Conservation (phyloP, 2,329 filamentous ascomycete genomes). For the Cladosporium sp. region DNA sequence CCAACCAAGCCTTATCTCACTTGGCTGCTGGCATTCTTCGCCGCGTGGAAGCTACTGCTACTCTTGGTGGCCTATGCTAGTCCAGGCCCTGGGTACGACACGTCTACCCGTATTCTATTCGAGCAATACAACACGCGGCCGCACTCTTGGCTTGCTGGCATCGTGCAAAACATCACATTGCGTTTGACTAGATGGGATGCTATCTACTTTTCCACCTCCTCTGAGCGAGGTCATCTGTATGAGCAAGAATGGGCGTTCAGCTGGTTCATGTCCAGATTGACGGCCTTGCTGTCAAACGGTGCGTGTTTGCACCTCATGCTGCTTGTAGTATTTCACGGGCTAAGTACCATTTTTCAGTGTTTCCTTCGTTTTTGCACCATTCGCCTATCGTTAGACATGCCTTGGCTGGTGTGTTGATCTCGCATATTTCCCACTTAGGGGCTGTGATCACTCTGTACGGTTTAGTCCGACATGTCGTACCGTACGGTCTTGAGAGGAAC, state of each 20-base stretch:
- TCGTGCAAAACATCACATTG: slow-evolving; percentile 39
- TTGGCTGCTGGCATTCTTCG: slow-evolving; percentile 40
- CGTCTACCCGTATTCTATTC: slow-evolving; percentile 60
- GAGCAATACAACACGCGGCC: slow-evolving; percentile 18
- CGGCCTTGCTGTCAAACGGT: slow-evolving; percentile 41
- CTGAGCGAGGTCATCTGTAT: slow-evolving; percentile 62
- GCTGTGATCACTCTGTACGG: slow-evolving; percentile 69
- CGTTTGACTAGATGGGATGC: slow-evolving; percentile 76
- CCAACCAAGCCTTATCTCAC: slow-evolving; percentile 8
- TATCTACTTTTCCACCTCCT: slow-evolving; percentile 66
- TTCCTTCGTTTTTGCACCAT: slow-evolving; percentile 16
- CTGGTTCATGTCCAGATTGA: slow-evolving; percentile 47
- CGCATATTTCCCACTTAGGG: slow-evolving; percentile 70
- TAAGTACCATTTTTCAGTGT: slow-evolving; percentile 27
- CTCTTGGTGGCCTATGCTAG: slow-evolving; percentile 57
- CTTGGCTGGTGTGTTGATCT: slow-evolving; percentile 60
- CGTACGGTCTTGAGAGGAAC: slow-evolving; percentile 28
- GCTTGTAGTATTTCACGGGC: slow-evolving; percentile 14
- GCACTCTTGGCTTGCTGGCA: slow-evolving; percentile 18
- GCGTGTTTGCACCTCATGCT: slow-evolving; percentile 27
- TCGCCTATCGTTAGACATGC: slow-evolving; percentile 30
- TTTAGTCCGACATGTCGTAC: slow-evolving; percentile 57
- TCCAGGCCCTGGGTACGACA: slow-evolving; percentile 68
- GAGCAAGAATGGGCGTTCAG: slow-evolving; percentile 89
- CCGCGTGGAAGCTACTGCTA: slow-evolving; percentile 64